Base-by-base conservation (phyloP, 768 basidiomycete species). In the Hortiboletus campestris region DNA sequence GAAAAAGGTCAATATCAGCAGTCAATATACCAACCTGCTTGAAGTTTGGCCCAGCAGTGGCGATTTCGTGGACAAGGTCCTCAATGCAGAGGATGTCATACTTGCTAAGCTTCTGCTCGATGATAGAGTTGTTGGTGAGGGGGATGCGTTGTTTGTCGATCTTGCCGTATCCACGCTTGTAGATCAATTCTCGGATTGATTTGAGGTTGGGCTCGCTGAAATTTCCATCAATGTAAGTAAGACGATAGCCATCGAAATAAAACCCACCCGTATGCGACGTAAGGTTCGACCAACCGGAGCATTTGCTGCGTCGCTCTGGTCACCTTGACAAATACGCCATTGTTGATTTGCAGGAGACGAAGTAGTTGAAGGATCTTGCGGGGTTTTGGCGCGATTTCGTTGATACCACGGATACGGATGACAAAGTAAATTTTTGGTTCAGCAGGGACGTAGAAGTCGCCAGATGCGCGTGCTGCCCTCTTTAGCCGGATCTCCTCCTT, bases 101-200 rank as follows among this genome's bases (percentile, higher is more conserved):
- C 75, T 96, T 89, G 74, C 94, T 91, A 60, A 99, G 93, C 35
- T 80, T 69, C 67, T 83, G 78, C 78, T 99, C 97, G 67, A 98
- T 96, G 77, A 97, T 80, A 57, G 84, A 80, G 78, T 99, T 99
- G 80, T 91, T 93, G 66, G 87, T 77, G 60, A 99, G 86, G 60
- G 97, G 95, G 69, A 99, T 90, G 72, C 97, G 90, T 75, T 98
- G 95, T 78, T 93, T 96, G 83, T 93, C 75, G 74, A 98, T 86
- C 81, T 98, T 98, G 73, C 96, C 97, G 72, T 98, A 98, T 54
- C 97, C 97, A 61, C 97, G 93, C 84, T 99, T 99, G 89, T 98
- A 98, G 78, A 98, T 86, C 62, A 99, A 79, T 75, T 97, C 94
- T 61, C 96, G 94, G 71, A 98, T 87, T 40, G 94, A 87, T 75